Evolutionary conservation across 2,329 filamentous ascomycete genomes (phyloP), one percentile per base, ranked within the genome.

Genomic region (Alternaria angustiovoidea): DNA sequence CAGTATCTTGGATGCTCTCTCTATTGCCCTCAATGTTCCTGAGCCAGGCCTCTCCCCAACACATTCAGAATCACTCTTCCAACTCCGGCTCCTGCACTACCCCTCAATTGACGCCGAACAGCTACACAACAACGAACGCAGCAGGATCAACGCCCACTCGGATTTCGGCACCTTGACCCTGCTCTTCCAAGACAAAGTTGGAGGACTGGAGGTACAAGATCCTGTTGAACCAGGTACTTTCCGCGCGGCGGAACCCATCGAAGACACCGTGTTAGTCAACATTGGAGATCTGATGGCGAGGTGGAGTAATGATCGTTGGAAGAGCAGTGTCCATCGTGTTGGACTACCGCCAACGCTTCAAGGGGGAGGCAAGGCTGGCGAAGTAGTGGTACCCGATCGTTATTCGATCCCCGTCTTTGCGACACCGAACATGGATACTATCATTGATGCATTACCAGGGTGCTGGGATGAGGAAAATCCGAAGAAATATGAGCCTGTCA

Each of bases 351-450:
- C 22, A 8, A 28, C 43, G 28, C 30, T 52, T 28, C 20, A 32
- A n/a, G 20, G 28, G 5, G 52, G 7, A 26, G 38, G 49, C 16
- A 20, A 42, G 8, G 56, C 51, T 7, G 58, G 64, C 34, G 63
- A 71, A 24, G 62, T 63, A 38, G 59, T 80, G 48, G 71, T 75
- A 9, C 66, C 69, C 18, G 71, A 73, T 41, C 63, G 80, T n/a
- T 80, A 80, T 51, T 78, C 74, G 24, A 79, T 81, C 20, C 78
- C 79, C 2, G 80, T 79, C 47, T 82, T 81, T 57, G 72, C 78
- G 16, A 75, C 70, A 14, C 75, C 78, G 49, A 68, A 81, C 67
- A 67, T 70, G 56, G 75, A 81, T 28, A 72, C 75, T 1, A 57
- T 80, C 9, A 76, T 81, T 53, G 76, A 81, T 46, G 77, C 76